phyloP scores from a whole-genome alignment of 2,329 filamentous ascomycete species.

The Nannizziopsis barbatae region DNA sequence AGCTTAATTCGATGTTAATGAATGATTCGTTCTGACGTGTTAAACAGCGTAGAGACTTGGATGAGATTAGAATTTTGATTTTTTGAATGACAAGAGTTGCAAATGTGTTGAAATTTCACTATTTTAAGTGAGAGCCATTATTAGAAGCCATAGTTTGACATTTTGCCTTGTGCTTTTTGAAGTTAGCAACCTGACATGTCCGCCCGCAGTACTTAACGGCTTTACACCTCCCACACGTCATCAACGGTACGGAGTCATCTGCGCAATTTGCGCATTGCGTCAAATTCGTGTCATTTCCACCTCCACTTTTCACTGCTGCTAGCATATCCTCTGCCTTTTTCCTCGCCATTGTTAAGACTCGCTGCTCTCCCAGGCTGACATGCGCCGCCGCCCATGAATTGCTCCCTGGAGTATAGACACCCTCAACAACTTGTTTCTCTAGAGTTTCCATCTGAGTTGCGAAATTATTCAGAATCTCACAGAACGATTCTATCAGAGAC shows the following conservation, averaged over 20 bases:
- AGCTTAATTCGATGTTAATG: too few relatives aligned
- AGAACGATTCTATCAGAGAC: conserved; percentile 27
- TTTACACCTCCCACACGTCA: conserved; percentile 27
- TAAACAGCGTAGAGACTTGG: too few relatives aligned
- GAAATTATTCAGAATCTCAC: conserved; percentile 23
- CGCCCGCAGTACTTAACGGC: conserved; percentile 24
- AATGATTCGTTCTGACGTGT: too few relatives aligned
- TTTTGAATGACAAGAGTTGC: too few relatives aligned
- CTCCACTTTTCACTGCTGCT: conserved; percentile 16
- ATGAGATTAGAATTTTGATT: too few relatives aligned
- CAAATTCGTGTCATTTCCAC: conserved; percentile 12
- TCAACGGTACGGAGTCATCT: conserved; percentile 22
- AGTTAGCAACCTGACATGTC: conserved; percentile 26
- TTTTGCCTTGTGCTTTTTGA: conserved; percentile 23
- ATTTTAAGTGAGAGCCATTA: conserved; percentile 14
- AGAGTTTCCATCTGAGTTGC: conserved; percentile 24
- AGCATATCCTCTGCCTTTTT: conserved; percentile 26
- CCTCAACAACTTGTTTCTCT: conserved; percentile 24
- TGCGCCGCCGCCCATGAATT: conserved; percentile 31
- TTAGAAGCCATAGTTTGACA: conserved; percentile 20
- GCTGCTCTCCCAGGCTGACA: conserved; percentile 24
- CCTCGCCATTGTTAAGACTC: conserved; percentile 25
- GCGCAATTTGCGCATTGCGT: conserved; percentile 23
- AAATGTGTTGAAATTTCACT: too few relatives aligned
- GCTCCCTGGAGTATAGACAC: conserved; percentile 24